Evolutionary conservation across 257 asterid species (phyloP), one percentile per base, ranked within the genome.

Genomic region (Lantana camara): DNA sequence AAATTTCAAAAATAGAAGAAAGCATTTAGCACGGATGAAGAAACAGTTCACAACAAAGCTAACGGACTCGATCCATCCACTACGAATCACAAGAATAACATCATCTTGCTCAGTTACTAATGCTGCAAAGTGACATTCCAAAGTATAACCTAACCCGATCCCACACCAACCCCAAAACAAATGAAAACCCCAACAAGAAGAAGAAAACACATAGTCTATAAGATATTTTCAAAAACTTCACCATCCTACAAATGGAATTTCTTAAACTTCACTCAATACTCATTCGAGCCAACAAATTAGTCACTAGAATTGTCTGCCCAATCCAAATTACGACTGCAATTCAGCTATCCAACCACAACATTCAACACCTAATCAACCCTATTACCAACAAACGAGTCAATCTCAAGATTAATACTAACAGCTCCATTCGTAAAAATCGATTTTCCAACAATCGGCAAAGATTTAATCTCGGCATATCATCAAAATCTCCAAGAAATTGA

Each of bases 381-480:
- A 27, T 27, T 2, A 2, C 5, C 32, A 5, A 27, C 5, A 27
- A 27, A 2, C 4, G 5, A 27, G 5, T 27, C 32, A 27, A 27
- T 27, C 5, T 7, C 21, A 1, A 8, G 9, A 40, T 1, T 40
- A 22, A 40, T 42, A 24, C 9, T 20, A 15, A 10, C 15, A 20
- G 19, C 12, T 32, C 19, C 34, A 15, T 38, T 65, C 16, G 34
- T 14, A 53, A n/a, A 17, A 62, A 21, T 32, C 23, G 17, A 55
- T 55, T 34, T 5, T 21, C 5, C 63, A 9, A 19, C 1, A 37
- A 34, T 16, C 17, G 40, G 55, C 10, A 27, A 44, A n/a, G 11
- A 30, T 40, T 49, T 0, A n/a, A 29, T 32, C 57, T 38, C 57
- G 47, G 11, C 50, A 8, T 55, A 73, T 37, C 5, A 50, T 46